These are phyloP conservation scores for Psidium friedrichsthalianum DNA, from an alignment of 345 rosid genomes.

Conservation along the genomic window DNA sequence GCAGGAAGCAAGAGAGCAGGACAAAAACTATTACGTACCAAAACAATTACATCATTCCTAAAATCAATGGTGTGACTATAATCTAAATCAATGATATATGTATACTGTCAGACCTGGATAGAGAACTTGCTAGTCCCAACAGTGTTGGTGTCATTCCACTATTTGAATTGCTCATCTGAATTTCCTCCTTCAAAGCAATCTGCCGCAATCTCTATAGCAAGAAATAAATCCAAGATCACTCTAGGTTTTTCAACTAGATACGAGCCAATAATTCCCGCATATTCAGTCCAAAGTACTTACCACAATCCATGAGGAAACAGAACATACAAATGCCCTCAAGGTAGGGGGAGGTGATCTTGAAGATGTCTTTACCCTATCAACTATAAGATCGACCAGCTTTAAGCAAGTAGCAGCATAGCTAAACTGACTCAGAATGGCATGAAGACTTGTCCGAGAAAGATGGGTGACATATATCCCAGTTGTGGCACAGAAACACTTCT, in stretches of 20 bases:
- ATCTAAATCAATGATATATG: background rate
- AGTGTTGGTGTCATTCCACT: constrained; percentile 49
- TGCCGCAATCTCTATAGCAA: constrained; percentile 53
- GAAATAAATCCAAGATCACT: background rate
- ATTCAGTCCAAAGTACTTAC: constrained; percentile 17
- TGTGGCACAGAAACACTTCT: constrained; percentile 25
- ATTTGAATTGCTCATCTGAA: constrained; percentile 32
- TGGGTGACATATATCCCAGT: constrained; percentile 54
- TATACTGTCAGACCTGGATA: constrained; percentile 46
- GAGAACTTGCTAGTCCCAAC: constrained; percentile 66
- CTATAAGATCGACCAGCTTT: constrained; percentile 45
- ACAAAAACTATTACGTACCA: background rate
- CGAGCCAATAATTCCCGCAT: background rate
- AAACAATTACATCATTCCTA: background rate
- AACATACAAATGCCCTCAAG: constrained; percentile 58
- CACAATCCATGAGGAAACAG: constrained; percentile 66
- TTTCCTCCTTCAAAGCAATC: constrained; percentile 79
- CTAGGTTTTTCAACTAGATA: background rate
- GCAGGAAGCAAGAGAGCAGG: background rate
- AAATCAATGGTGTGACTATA: background rate
- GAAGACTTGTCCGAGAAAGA: constrained; percentile 59
- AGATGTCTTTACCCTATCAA: constrained; percentile 20
- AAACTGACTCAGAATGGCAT: constrained; percentile 45
- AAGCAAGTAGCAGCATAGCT: constrained; percentile 67
- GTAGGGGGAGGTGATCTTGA: constrained; percentile 43